A percentile compares a stretch with the other conserved stretches of the same genome.
phyloP scores from a whole-genome alignment of 805 yeast genomes.

The Nakazawaea ambrosiae region DNA sequence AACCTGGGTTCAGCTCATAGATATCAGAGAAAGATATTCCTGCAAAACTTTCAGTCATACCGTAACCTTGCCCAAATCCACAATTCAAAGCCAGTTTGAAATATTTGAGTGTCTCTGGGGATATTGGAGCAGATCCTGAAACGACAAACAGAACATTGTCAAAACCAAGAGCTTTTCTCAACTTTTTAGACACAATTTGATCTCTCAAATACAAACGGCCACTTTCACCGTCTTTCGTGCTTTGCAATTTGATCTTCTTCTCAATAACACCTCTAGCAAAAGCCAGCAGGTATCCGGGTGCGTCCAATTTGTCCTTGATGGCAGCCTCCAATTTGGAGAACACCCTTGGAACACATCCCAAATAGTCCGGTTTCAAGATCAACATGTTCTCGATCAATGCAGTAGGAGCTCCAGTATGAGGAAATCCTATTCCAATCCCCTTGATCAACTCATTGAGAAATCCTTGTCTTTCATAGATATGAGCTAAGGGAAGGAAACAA shows the following conservation, averaged over 20 bases:
- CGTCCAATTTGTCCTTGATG: conserved; percentile 39
- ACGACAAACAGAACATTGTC: conserved; percentile 31
- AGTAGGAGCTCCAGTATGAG: conserved; percentile 37
- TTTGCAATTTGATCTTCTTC: conserved; percentile 8
- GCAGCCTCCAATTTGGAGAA: conserved; percentile 57
- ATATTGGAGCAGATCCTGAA: conserved; percentile 66
- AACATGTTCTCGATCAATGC: conserved; percentile 53
- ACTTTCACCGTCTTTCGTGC: conserved; percentile 13
- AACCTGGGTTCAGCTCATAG: conserved; percentile 29
- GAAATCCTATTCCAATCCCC: conserved; percentile 36
- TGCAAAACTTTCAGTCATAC: conserved; percentile 60
- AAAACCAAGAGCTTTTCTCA: conserved; percentile 36
- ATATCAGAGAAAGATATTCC: conserved; percentile 35
- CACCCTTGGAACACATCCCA: conserved; percentile 60
- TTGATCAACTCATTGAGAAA: background rate
- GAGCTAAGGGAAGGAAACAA: conserved; percentile 52
- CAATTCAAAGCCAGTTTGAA: conserved; percentile 46
- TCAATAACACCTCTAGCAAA: conserved; percentile 7
- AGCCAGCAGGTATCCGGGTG: conserved; percentile 20
- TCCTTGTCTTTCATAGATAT: conserved; percentile 45
- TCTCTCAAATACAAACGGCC: conserved; percentile 31
- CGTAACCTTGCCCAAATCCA: conserved; percentile 49
- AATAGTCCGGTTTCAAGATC: conserved; percentile 43
- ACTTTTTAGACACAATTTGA: conserved; percentile 31
- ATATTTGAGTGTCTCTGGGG: conserved; percentile 54